phyloP scores from a whole-genome alignment of 371 early-diverging fungal genomes.

The Saksenaea oblongispora region DNA sequence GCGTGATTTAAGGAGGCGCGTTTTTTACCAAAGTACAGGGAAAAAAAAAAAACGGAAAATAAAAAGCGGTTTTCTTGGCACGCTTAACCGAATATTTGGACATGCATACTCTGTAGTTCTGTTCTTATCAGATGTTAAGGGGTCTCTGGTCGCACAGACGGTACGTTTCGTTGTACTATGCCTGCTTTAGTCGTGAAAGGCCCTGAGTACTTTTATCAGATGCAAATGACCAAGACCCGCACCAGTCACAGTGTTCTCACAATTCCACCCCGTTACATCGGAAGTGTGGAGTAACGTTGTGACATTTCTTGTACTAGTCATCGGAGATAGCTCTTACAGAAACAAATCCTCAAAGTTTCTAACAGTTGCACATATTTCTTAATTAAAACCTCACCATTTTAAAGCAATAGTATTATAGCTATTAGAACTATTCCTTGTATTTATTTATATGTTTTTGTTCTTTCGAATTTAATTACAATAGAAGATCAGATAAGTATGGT shows the following conservation, averaged over 20 bases:
- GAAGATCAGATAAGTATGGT: not conserved
- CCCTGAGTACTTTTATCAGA: constrained; percentile 7
- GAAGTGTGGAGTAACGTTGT: not conserved
- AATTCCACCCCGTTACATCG: not conserved
- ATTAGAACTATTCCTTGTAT: not conserved
- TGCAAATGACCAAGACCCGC: constrained; percentile 2
- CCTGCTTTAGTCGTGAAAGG: not conserved
- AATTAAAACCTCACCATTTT: not conserved
- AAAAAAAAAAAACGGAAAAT: not conserved
- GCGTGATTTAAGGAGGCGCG: too few species aligned
- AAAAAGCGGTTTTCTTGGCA: not conserved
- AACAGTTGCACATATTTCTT: not conserved
- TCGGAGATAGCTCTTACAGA: not conserved
- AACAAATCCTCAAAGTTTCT: not conserved
- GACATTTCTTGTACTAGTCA: not conserved
- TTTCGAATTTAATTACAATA: not conserved
- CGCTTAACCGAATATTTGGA: not conserved
- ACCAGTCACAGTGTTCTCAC: constrained; percentile 1
- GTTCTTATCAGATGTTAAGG: constrained; percentile 1
- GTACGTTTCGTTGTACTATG: not conserved
- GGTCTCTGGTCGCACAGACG: constrained; percentile 3
- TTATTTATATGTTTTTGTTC: not conserved
- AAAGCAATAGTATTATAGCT: not conserved
- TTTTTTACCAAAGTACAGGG: not conserved
- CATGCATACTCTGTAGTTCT: not conserved